phyloP scores from a whole-genome alignment of 495 filamentous ascomycete species.

The Hyaloscypha finlandica region DNA sequence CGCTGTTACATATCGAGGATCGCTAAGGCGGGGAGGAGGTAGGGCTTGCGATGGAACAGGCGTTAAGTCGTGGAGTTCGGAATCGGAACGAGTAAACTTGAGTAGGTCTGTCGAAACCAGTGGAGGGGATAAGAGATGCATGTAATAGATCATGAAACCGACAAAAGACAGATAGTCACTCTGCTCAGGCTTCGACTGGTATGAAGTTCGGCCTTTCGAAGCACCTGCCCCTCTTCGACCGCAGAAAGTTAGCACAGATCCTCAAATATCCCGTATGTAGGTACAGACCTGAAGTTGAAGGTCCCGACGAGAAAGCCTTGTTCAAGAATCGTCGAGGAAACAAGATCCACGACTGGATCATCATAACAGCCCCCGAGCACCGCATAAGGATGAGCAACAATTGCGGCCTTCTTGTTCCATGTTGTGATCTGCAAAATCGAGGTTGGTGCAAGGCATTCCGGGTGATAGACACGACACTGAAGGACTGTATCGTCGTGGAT shows the following conservation, averaged over 20 bases:
- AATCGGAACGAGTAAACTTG: conserved; percentile 11
- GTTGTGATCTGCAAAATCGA: conserved; percentile 32
- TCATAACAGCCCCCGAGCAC: conserved; percentile 84
- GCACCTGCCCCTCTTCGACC: conserved; percentile 69
- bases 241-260: conserved; percentile 6
- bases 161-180: conserved; percentile 79
- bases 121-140: conserved; percentile 48
- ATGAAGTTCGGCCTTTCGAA: conserved; percentile 77
- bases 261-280: not conserved
- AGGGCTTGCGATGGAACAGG: conserved; percentile 30
- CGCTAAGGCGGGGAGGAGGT: conserved; percentile 14
- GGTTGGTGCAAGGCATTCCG: conserved; percentile 42
- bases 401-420: conserved; percentile 61
- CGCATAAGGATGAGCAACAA: conserved; percentile 91
- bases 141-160: conserved; percentile 74
- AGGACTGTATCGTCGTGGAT: conserved; percentile 74
- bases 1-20: not conserved
- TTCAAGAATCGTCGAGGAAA: conserved; percentile 62
- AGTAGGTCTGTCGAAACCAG: conserved; percentile 7
- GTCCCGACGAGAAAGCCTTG: conserved; percentile 77
- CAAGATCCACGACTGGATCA: conserved; percentile 70
- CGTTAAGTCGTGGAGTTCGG: conserved; percentile 22
- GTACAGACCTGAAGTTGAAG: conserved; percentile 84
- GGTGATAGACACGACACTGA: conserved; percentile 81
- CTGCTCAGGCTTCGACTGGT: conserved; percentile 79